Conservation (phyloP, 805 yeast genomes). For the Saturnispora dispora region DNA sequence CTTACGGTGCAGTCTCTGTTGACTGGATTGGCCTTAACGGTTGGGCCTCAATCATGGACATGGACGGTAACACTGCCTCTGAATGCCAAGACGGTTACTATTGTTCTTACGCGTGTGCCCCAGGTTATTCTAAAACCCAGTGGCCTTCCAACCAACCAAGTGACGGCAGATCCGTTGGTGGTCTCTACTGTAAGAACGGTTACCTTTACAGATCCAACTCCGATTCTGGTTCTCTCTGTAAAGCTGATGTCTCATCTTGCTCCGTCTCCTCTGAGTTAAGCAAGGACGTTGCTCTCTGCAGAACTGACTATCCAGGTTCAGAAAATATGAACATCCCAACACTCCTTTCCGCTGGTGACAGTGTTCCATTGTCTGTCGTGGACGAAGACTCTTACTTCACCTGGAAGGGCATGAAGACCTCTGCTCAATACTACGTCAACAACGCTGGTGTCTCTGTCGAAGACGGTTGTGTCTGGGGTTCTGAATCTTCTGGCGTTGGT, state of each 20-base stretch:
- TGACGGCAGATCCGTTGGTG: slow-evolving; percentile 66
- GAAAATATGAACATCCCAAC: slow-evolving; percentile 76
- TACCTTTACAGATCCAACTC: slow-evolving; percentile 53
- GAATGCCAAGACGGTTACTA: slow-evolving; percentile 58
- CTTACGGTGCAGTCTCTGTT: slow-evolving; percentile 53
- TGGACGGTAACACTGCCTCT: slow-evolving; percentile 34
- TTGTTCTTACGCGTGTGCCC: slow-evolving; percentile 71
- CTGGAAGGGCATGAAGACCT: slow-evolving; percentile 57
- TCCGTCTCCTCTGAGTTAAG: slow-evolving; percentile 41
- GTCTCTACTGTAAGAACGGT: slow-evolving; percentile 52
- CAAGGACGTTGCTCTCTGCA: slow-evolving; percentile 54
- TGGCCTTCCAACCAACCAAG: slow-evolving; percentile 65
- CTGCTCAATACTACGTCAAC: slow-evolving; percentile 69
- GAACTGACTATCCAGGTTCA: slow-evolving; percentile 78
- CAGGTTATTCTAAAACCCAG: slow-evolving; percentile 77
- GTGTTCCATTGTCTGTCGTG: slow-evolving; percentile 48
- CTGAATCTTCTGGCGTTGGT: slow-evolving; percentile 49
- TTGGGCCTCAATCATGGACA: slow-evolving; percentile 53
- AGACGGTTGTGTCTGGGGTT: slow-evolving; percentile 71
- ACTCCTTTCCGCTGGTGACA: slow-evolving; percentile 44
- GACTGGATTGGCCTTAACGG: slow-evolving; percentile 55
- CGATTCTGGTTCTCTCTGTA: slow-evolving; percentile 46
- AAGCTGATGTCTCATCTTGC: slow-evolving; percentile 53
- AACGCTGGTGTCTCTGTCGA: slow-evolving; percentile 62
- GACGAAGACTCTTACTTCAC: slow-evolving; percentile 48